Percentiles rank a stretch among this genome's conserved stretches.
Evolutionary conservation across 2,329 filamentous ascomycete species (phyloP).

Genomic region (Stagonosporopsis chrysanthemi): DNA sequence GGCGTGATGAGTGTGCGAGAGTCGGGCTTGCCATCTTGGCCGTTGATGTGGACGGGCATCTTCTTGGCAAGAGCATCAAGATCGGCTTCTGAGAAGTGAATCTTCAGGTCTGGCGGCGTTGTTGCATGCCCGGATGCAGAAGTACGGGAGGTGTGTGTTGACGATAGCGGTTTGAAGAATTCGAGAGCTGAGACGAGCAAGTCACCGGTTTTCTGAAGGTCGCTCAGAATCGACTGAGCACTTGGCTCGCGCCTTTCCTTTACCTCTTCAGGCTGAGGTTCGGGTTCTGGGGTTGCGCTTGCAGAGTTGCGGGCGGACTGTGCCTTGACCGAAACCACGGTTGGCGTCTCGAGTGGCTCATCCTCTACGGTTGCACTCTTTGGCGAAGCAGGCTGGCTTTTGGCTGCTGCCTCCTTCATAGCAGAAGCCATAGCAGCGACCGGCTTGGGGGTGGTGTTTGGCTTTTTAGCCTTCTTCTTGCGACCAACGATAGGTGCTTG

Average conservation of each 20-base stretch:
- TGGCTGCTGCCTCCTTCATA: conserved; percentile 24
- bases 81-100: conserved; percentile 52
- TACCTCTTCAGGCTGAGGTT: conserved; percentile 32
- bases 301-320: conserved; percentile 31
- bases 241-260: conserved; percentile 43
- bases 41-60: conserved; percentile 54
- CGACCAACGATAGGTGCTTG: conserved; percentile 77
- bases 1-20: conserved; percentile 75
- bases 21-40: conserved; percentile 54
- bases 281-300: conserved; percentile 32
- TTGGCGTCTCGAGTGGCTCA: conserved; percentile 28
- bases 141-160: conserved; percentile 41
- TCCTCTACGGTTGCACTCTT: conserved; percentile 42
- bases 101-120: conserved; percentile 47
- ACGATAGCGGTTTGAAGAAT: conserved; percentile 53
- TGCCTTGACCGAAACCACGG: conserved; percentile 26
- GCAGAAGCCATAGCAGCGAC: conserved; percentile 25
- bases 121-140: conserved; percentile 27
- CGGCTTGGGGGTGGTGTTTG: conserved; percentile 40
- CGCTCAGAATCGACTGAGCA: conserved; percentile 49
- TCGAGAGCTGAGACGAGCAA: conserved; percentile 50
- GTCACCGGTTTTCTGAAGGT: conserved; percentile 50
- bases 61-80: conserved; percentile 64
- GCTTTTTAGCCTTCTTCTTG: conserved; percentile 86
- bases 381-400: conserved; percentile 41